Conservation (phyloP, 2,329 filamentous ascomycete genomes). For the Phialocephala subalpina region DNA sequence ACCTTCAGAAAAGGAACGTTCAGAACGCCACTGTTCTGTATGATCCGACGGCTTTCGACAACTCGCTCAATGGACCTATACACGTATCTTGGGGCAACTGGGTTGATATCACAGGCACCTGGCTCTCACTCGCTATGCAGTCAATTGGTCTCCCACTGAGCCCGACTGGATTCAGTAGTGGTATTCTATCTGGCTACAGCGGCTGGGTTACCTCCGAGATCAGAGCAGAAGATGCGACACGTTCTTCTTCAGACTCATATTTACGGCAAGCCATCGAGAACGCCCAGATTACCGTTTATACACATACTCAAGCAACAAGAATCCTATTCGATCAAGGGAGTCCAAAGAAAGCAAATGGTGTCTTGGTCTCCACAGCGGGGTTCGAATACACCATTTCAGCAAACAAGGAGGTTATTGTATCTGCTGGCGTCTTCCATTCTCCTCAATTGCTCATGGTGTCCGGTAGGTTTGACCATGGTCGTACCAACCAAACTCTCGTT, state of each 20-base stretch:
- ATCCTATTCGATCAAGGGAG: slow-evolving; percentile 28
- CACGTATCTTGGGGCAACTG: slow-evolving; percentile 52
- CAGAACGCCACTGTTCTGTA: slow-evolving; percentile 41
- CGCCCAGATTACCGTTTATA: slow-evolving; percentile 28
- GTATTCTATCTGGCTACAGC: slow-evolving; percentile 24
- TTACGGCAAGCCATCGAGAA: slow-evolving; percentile 12
- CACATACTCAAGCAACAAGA: slow-evolving; percentile 25
- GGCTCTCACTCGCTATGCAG: slow-evolving; percentile 25
- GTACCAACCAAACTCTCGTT: slow-evolving; percentile 53
- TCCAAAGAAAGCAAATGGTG: slow-evolving; percentile 34
- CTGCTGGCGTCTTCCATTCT: slow-evolving; percentile 58
- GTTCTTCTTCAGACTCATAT: slow-evolving; percentile 24
- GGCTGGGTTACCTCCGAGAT: slow-evolving; percentile 29
- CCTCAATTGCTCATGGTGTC: slow-evolving; percentile 51
- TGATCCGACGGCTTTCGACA: slow-evolving; percentile 43
- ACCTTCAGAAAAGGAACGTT: slow-evolving; percentile 34
- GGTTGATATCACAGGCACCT: slow-evolving; percentile 20
- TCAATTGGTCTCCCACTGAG: slow-evolving; percentile 27
- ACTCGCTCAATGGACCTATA: slow-evolving; percentile 45
- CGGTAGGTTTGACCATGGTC: slow-evolving; percentile 51
- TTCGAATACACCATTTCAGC: slow-evolving; percentile 32
- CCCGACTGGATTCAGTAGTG: slow-evolving; percentile 33
- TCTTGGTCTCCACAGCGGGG: slow-evolving; percentile 42
- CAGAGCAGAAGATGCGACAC: slow-evolving; percentile 18
- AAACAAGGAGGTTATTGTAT: slow-evolving; percentile 49